Percentiles rank a stretch among this genome's conserved stretches.
Conservation (phyloP, 2,329 filamentous ascomycete genomes). For the Colletotrichum sp. region DNA sequence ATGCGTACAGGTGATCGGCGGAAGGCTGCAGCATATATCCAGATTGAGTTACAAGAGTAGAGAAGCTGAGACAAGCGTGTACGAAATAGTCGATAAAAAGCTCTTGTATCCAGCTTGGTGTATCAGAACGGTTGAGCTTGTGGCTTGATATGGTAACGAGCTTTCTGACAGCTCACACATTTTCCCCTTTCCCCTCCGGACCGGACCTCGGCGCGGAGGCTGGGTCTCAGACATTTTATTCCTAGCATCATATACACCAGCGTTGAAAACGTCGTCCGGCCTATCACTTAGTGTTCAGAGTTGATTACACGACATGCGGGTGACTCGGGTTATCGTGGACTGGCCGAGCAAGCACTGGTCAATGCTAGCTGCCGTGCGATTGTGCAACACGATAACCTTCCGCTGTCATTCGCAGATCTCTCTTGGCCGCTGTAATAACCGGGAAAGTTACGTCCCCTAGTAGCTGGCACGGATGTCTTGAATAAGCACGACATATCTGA, state of each 20-base stretch:
- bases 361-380: not conserved
- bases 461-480: not conserved
- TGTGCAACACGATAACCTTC: not conserved
- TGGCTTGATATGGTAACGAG: not conserved
- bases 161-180: not conserved
- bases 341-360: not conserved
- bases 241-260: too few relatives aligned
- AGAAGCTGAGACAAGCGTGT: not conserved
- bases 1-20: not conserved
- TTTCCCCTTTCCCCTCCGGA: not conserved
- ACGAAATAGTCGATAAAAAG: not conserved
- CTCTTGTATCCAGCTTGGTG: not conserved
- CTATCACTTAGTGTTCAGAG: not conserved
- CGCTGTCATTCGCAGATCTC: not conserved
- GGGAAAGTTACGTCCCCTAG: not conserved
- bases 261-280: not conserved
- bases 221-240: not conserved
- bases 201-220: not conserved
- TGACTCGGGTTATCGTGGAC: not conserved
- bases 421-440: not conserved
- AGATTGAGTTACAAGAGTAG: not conserved
- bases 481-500: not conserved
- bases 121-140: not conserved
- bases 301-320: not conserved
- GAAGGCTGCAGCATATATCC: not conserved